These are phyloP conservation scores for Phylloporus scabripes DNA, from an alignment of 768 basidiomycete species.

Conservation along the genomic window DNA sequence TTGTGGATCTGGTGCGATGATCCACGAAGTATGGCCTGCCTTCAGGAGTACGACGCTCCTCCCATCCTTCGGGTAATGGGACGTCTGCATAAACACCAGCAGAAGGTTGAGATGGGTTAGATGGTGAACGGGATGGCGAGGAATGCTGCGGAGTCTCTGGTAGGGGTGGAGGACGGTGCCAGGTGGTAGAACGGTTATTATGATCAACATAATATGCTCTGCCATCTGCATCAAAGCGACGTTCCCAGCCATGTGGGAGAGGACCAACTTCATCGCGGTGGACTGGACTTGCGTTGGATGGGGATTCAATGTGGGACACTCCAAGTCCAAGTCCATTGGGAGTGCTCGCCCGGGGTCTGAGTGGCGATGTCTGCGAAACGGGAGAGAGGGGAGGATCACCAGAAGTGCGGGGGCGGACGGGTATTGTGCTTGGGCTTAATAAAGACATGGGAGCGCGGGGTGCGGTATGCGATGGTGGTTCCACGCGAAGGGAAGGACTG, in stretches of 20 bases:
- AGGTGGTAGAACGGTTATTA: constrained; percentile 72
- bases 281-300: constrained; percentile 12
- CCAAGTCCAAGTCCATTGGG: constrained; percentile 8
- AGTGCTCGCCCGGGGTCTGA: constrained; percentile 12
- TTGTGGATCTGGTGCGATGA: constrained; percentile 80
- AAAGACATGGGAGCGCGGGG: constrained; percentile 17
- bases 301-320: background rate
- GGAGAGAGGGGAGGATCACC: constrained; percentile 12
- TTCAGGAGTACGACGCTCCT: constrained; percentile 86
- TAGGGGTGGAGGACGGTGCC: constrained; percentile 49
- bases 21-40: constrained; percentile 74
- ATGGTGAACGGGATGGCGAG: constrained; percentile 13
- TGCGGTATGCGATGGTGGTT: constrained; percentile 15
- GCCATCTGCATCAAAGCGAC: constrained; percentile 59
- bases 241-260: constrained; percentile 79
- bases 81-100: constrained; percentile 47
- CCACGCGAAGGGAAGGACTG: constrained; percentile 18
- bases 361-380: constrained; percentile 9
- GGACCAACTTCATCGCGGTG: constrained; percentile 56
- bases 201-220: constrained; percentile 88
- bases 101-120: constrained; percentile 26
- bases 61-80: constrained; percentile 86
- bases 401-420: constrained; percentile 14
- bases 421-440: constrained; percentile 7
- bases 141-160: constrained; percentile 21